Evolutionary conservation across 2,329 filamentous ascomycete genomes (phyloP).

Genomic region (Beauveria varroae): DNA sequence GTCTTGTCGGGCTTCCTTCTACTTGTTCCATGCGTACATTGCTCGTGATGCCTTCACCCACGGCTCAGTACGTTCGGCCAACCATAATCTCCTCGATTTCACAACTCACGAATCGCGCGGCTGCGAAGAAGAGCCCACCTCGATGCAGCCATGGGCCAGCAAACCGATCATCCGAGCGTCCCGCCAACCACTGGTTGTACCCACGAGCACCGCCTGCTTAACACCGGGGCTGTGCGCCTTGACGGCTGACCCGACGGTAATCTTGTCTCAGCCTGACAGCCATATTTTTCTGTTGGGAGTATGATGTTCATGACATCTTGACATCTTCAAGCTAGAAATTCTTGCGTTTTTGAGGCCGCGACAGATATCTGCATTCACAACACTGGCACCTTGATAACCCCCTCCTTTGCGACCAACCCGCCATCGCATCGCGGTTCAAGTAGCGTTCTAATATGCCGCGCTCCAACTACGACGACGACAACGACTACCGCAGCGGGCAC

Average conservation of each 20-base stretch:
- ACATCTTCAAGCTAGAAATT: not conserved
- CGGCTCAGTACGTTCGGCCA: not conserved
- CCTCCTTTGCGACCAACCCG: not conserved
- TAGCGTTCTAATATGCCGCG: not conserved
- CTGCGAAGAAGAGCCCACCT: not conserved
- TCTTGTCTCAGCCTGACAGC: not conserved
- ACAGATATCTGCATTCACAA: not conserved
- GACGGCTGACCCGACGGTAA: not conserved
- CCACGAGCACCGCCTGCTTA: not conserved
- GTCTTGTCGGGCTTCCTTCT: not conserved
- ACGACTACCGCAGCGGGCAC: conserved; percentile 1
- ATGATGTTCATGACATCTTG: not conserved
- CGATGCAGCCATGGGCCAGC: not conserved
- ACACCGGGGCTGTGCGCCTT: not conserved
- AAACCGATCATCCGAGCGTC: not conserved
- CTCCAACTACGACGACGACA: conserved; percentile 16
- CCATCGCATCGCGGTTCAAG: not conserved
- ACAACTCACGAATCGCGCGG: not conserved
- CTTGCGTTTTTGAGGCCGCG: not conserved
- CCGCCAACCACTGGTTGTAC: not conserved
- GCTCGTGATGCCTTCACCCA: not conserved
- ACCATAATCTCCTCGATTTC: not conserved
- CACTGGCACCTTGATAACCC: not conserved
- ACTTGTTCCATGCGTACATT: not conserved
- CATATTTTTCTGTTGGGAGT: not conserved